Evolutionary conservation across 352 stramenopile genomes (phyloP).

Genomic region (Peronospora destructor): DNA sequence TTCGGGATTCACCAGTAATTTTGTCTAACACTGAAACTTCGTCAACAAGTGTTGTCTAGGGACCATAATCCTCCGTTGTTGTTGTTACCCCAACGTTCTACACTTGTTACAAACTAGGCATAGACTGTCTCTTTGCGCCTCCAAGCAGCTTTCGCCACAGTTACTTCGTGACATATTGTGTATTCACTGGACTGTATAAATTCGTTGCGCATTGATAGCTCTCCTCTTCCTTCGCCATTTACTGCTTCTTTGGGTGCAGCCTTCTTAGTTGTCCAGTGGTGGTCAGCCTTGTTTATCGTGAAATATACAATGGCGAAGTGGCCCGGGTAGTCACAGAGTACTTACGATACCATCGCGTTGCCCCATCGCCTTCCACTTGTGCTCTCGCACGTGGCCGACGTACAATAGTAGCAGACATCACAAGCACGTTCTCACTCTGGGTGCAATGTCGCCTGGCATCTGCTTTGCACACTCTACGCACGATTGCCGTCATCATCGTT

Average conservation of each 20-base stretch:
- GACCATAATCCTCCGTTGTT: slow-evolving; percentile 16
- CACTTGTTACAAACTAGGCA: slow-evolving; percentile 7
- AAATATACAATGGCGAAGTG: slow-evolving; percentile 81
- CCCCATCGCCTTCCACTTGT: slow-evolving; percentile 73
- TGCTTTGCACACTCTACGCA: slow-evolving; percentile 83
- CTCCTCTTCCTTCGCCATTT: slow-evolving; percentile 34
- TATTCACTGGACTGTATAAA: slow-evolving; percentile 72
- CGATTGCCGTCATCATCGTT: slow-evolving; percentile 53
- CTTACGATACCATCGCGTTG: slow-evolving; percentile 59
- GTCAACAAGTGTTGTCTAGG: slow-evolving; percentile 58
- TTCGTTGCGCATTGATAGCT: slow-evolving; percentile 70
- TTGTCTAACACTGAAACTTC: slow-evolving; percentile 49
- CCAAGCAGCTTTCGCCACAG: slow-evolving; percentile 14
- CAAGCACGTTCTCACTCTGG: slow-evolving; percentile 60
- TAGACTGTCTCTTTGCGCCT: slow-evolving; percentile 15
- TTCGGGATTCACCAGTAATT: slow-evolving; percentile 74
- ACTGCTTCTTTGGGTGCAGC: slow-evolving; percentile 31
- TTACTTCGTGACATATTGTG: slow-evolving; percentile 61
- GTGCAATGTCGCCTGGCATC: slow-evolving; percentile 55
- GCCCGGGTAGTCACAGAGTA: slow-evolving; percentile 52
- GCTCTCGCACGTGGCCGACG: slow-evolving; percentile 21
- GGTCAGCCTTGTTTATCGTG: slow-evolving; percentile 70
- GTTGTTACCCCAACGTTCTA: slow-evolving; percentile 3
- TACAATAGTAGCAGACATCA: too few species aligned
- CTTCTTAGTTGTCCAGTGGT: slow-evolving; percentile 71